Base-by-base conservation (phyloP, 1,284 basidiomycete species). In the Trametes polyzona region DNA sequence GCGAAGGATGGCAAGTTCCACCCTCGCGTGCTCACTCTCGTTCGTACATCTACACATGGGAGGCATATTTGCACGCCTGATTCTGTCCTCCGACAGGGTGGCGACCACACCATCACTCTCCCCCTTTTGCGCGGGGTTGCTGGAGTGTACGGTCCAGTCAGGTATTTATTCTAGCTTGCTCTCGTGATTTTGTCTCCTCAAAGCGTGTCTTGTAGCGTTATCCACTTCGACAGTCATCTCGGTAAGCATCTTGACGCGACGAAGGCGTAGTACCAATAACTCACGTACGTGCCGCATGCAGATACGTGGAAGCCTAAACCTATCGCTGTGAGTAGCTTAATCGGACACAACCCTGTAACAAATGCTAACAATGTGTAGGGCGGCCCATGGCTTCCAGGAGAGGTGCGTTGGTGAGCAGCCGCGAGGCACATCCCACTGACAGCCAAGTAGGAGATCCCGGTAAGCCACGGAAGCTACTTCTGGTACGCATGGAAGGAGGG, bases 211-310 rank as follows among this genome's bases (percentile, higher is more conserved):
- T 36, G 4, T 47, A 70, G 73, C 32, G 75, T 77, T 2, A 74
- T 78, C 12, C 76, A 78, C 66, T 77, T 76, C 51, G 76, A 78
- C 52, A 72, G 73, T 29, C 75, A 76, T 55, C 62, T 76, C 14
- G 71, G 69, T 71, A 44, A 40, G 37, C 14, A 35, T 6, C 17
- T n/a, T n/a, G n/a, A 5, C 33, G 12, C 33, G 12, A 35, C 4
- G 5, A 35, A 6, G n/a, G n/a, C 11, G 33, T n/a, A 14, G 5
- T 6, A 4, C 4, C 37, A 8, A 4, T 21, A 2, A 23, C 37
- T 40, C 11, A 40, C 19, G 7, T 23, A 6, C 33, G 37, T 17
- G n/a, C n/a, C n/a, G 17, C 5, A 14, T 11, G 27, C 33, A 72
- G 71, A 74, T 44, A 72, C 72, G 5, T 74, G 72, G 71, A 69